Evolutionary conservation across 495 filamentous ascomycete genomes (phyloP).

Genomic region (Stereocaulon alpinum): DNA sequence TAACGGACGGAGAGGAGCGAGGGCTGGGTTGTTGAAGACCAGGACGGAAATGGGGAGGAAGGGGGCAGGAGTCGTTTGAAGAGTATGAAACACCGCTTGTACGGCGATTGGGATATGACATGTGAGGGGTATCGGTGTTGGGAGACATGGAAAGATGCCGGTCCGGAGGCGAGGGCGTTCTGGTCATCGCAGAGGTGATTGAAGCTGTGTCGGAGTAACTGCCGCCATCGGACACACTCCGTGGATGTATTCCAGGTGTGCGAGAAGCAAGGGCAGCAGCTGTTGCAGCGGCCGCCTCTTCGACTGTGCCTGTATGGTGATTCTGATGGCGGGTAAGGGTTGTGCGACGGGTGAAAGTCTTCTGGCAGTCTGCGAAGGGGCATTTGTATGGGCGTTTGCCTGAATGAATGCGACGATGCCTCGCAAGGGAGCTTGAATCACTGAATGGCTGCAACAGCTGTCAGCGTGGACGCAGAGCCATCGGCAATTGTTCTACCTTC

Average conservation of each 20-base stretch:
- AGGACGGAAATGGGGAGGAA: slow-evolving; percentile 75
- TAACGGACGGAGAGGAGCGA: slow-evolving; percentile 53
- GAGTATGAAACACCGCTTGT: slow-evolving; percentile 52
- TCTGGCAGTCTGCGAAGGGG: slow-evolving; percentile 93
- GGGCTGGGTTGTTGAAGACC: slow-evolving; percentile 69
- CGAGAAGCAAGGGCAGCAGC: slow-evolving; percentile 67
- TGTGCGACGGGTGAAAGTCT: slow-evolving; percentile 93
- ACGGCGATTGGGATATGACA: slow-evolving; percentile 62
- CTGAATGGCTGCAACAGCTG: slow-evolving; percentile 71
- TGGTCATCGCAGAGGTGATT: slow-evolving; percentile 44
- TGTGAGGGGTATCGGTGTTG: slow-evolving; percentile 58
- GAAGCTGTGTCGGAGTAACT: slow-evolving; percentile 72
- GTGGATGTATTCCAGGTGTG: slow-evolving; percentile 44
- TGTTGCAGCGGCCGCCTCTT: slow-evolving; percentile 83
- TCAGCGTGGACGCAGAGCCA: slow-evolving; percentile 20
- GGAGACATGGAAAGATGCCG: slow-evolving; percentile 71
- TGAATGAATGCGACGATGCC: slow-evolving; percentile 90
- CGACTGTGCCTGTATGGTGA: slow-evolving; percentile 88
- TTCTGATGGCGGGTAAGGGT: slow-evolving; percentile 94
- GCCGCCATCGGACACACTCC: slow-evolving; percentile 61
- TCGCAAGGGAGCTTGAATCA: slow-evolving; percentile 88
- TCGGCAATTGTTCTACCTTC: slow-evolving; percentile 52
- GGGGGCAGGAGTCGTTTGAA: slow-evolving; percentile 39
- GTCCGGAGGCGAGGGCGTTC: slow-evolving; percentile 74
- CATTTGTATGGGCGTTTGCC: slow-evolving; percentile 96